phyloP scores from a whole-genome alignment of 2,329 filamentous ascomycete species.

The Claviceps africana region DNA sequence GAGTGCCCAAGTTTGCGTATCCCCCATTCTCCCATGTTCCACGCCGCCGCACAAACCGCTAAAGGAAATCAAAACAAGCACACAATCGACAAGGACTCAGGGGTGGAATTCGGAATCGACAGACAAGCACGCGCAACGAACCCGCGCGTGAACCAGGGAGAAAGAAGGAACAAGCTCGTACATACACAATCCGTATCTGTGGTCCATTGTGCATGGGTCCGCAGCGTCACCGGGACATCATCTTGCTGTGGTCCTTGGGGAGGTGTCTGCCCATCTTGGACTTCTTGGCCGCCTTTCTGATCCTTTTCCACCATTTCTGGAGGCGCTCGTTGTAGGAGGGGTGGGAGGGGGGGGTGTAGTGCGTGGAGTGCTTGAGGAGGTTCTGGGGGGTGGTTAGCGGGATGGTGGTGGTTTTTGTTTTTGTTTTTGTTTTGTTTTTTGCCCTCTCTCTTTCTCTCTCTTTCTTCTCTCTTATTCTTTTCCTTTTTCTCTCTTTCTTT shows the following conservation, averaged over 20 bases:
- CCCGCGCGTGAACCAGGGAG: too few relatives aligned
- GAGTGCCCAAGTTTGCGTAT: neutral
- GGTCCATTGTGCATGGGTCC: neutral
- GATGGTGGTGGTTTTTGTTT: neutral
- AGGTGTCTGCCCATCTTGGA: conserved; percentile 21
- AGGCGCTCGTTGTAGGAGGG: conserved; percentile 17
- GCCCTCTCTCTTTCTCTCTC: neutral
- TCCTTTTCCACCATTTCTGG: conserved; percentile 21
- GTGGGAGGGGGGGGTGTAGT: conserved; percentile 15
- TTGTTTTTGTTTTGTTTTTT: neutral
- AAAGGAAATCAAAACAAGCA: too few relatives aligned
- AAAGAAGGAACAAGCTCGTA: too few relatives aligned
- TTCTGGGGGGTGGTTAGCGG: conserved; percentile 11
- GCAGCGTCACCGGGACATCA: conserved; percentile 12
- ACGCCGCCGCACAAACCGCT: too few relatives aligned
- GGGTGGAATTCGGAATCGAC: too few relatives aligned
- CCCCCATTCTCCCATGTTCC: too few relatives aligned
- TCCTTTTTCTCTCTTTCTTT: too few relatives aligned
- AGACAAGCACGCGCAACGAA: too few relatives aligned
- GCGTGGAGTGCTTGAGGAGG: conserved; percentile 16
- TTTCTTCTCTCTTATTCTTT: too few relatives aligned
- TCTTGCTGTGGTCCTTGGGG: conserved; percentile 19
- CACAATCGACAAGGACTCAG: too few relatives aligned
- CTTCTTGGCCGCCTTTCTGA: conserved; percentile 21
- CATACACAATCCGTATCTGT: too few relatives aligned